phyloP scores from a whole-genome alignment of 1,284 basidiomycete genomes.

The Fistulina hepatica region DNA sequence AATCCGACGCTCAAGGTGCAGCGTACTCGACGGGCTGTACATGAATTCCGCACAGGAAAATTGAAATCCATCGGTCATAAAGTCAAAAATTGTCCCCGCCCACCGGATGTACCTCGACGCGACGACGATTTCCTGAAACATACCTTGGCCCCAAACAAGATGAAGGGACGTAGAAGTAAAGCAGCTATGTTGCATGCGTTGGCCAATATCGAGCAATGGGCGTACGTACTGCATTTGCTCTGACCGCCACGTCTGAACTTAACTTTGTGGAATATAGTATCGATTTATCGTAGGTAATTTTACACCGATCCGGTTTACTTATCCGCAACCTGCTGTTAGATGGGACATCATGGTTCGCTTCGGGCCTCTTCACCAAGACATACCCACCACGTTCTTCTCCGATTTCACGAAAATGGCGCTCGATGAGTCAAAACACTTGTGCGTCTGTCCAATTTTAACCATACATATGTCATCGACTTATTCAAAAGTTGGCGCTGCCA shows the following conservation, averaged over 20 bases:
- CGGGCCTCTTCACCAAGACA: slow-evolving; percentile 44
- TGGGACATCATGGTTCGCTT: slow-evolving; percentile 84
- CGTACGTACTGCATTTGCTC: slow-evolving; percentile 38
- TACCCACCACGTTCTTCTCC: slow-evolving; percentile 68
- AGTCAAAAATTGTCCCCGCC: slow-evolving; percentile 35
- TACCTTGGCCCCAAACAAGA: slow-evolving; percentile 52
- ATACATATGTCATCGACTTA: neutral
- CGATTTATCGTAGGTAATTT: slow-evolving; percentile 52
- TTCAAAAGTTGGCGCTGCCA: no score
- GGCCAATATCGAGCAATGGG: slow-evolving; percentile 90
- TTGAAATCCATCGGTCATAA: slow-evolving; percentile 56
- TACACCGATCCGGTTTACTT: neutral
- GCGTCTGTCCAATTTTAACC: slow-evolving; percentile 5
- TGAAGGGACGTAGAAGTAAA: slow-evolving; percentile 54
- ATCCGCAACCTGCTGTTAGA: slow-evolving; percentile 22
- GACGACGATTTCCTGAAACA: slow-evolving; percentile 41
- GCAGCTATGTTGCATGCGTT: slow-evolving; percentile 81
- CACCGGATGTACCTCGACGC: slow-evolving; percentile 63
- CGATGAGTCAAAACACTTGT: slow-evolving; percentile 80
- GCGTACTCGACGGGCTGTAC: slow-evolving; percentile 58
- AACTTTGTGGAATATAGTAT: slow-evolving; percentile 34
- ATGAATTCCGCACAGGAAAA: slow-evolving; percentile 59
- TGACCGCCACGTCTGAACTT: neutral
- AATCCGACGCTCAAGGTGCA: slow-evolving; percentile 62
- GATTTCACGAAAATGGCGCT: slow-evolving; percentile 76